phyloP scores from a whole-genome alignment of 2,329 filamentous ascomycete species.

The Elsinoe australis region DNA sequence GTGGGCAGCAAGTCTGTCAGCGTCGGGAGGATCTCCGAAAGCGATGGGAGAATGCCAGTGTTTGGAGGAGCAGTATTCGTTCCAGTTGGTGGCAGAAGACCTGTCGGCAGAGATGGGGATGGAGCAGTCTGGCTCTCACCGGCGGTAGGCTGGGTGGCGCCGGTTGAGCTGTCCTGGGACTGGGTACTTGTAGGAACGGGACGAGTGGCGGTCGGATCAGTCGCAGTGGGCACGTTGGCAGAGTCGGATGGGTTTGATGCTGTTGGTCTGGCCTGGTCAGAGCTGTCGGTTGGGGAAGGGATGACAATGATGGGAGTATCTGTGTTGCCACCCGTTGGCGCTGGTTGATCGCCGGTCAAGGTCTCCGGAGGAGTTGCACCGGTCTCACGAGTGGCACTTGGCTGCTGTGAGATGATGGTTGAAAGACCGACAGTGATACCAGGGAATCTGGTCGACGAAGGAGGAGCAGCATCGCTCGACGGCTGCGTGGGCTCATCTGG shows the following conservation, averaged over 20 bases:
- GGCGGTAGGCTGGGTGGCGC: background rate
- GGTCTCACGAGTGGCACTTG: background rate
- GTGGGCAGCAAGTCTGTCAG: background rate
- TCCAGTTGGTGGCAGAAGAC: background rate
- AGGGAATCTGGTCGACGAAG: constrained; percentile 6
- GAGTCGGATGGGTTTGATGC: no score
- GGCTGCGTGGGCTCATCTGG: background rate
- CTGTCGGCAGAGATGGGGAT: background rate
- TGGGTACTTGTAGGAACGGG: no score
- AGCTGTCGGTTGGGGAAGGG: no score
- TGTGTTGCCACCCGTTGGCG: no score
- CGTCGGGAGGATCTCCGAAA: background rate
- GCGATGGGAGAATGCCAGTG: constrained; percentile 1
- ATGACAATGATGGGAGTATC: no score
- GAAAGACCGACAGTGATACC: constrained; percentile 14
- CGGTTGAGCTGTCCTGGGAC: background rate
- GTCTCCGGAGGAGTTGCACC: background rate
- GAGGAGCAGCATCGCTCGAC: background rate
- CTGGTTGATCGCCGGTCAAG: constrained; percentile 11
- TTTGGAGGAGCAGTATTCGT: background rate
- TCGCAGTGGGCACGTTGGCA: background rate
- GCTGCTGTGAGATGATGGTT: constrained; percentile 1
- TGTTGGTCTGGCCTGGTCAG: no score
- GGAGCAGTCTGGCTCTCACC: background rate
- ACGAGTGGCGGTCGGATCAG: background rate